Evolutionary conservation across 345 rosid species (phyloP).

Genomic region (Punica granatum): DNA sequence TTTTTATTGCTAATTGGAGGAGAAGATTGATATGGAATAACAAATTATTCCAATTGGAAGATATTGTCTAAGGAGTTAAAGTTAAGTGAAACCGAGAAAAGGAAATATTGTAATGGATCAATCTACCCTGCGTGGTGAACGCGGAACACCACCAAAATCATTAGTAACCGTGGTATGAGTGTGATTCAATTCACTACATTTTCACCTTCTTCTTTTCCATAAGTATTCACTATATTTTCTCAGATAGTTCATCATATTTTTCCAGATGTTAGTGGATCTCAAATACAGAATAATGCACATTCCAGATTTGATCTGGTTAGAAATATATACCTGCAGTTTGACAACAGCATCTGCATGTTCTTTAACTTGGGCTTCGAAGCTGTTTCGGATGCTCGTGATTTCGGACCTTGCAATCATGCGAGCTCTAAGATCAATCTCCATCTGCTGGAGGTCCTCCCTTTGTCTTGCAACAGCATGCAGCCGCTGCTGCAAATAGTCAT

Average conservation of each 20-base stretch:
- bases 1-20: neutral
- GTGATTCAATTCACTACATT: too few species aligned
- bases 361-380: conserved; percentile 51
- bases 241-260: neutral
- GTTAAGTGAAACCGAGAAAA: too few species aligned
- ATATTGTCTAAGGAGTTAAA: too few species aligned
- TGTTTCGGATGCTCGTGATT: conserved; percentile 52
- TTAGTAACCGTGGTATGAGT: too few species aligned
- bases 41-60: too few species aligned
- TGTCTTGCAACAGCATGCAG: conserved; percentile 47
- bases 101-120: too few species aligned
- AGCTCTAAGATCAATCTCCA: conserved; percentile 79
- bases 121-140: too few species aligned
- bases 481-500: conserved; percentile 43
- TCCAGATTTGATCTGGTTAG: neutral
- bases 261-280: neutral
- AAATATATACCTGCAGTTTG: conserved; percentile 49
- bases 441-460: conserved; percentile 65
- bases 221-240: too few species aligned
- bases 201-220: too few species aligned
- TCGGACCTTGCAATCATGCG: conserved; percentile 59
- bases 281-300: neutral
- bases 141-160: too few species aligned
- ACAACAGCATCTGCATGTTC: conserved; percentile 58
- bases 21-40: too few species aligned